phyloP scores from a whole-genome alignment of 1,284 basidiomycete genomes.

The Rhodotorula sp. region DNA sequence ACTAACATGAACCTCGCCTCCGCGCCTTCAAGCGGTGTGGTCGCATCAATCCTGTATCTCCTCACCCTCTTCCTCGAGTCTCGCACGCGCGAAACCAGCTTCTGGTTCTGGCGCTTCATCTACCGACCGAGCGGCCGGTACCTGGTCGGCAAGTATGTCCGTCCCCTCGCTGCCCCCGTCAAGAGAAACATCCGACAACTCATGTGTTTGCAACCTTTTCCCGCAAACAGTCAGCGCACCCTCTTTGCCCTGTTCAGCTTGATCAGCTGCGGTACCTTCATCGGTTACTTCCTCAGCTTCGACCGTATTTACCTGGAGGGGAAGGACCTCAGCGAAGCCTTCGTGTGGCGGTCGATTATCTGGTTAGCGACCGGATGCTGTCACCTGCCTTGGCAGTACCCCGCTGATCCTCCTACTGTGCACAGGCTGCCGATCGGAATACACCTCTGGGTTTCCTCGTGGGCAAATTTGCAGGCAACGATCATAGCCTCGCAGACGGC shows the following conservation, averaged over 20 bases:
- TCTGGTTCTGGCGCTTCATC: slow-evolving; percentile 23
- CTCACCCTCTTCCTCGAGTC: slow-evolving; percentile 6
- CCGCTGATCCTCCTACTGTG: too few relatives aligned
- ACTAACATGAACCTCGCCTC: not conserved
- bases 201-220: not conserved
- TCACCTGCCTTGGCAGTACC: too few relatives aligned
- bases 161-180: not conserved
- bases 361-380: not conserved
- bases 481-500: slow-evolving; percentile 16
- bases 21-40: not conserved
- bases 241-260: slow-evolving; percentile 16
- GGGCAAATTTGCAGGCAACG: slow-evolving; percentile 20
- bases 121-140: slow-evolving; percentile 14
- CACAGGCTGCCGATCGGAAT: not conserved
- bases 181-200: not conserved
- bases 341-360: slow-evolving; percentile 22
- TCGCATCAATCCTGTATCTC: slow-evolving; percentile 7
- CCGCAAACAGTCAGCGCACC: slow-evolving; percentile 17
- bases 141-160: slow-evolving; percentile 24
- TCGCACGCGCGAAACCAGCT: not conserved
- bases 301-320: not conserved
- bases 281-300: slow-evolving; percentile 21
- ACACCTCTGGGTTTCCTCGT: slow-evolving; percentile 19
- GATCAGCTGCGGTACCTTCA: slow-evolving; percentile 7
- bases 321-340: not conserved